phyloP scores from a whole-genome alignment of 1,284 basidiomycete species.

The Ustilago bromivora region DNA sequence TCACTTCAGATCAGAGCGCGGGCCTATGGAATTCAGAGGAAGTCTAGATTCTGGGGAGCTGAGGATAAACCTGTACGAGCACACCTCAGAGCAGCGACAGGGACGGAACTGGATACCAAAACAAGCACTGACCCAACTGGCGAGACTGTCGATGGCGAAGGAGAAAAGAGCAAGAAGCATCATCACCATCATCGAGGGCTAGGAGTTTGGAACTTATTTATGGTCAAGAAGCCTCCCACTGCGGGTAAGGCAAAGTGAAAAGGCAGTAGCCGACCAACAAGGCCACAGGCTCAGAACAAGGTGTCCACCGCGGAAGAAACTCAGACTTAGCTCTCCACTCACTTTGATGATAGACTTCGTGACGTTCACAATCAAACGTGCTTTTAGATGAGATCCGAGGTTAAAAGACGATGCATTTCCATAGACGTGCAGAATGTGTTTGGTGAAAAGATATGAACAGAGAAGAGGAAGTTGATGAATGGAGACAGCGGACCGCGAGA shows the following conservation, averaged over 20 bases:
- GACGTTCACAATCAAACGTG: not conserved
- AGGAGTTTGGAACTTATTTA: slow-evolving; percentile 39
- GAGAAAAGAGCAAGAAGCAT: not conserved
- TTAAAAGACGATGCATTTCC: not conserved
- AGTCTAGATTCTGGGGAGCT: slow-evolving; percentile 39
- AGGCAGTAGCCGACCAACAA: not conserved
- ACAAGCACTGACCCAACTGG: slow-evolving; percentile 25
- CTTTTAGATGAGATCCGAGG: not conserved
- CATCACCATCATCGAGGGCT: slow-evolving; percentile 35
- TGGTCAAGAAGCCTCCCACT: slow-evolving; percentile 29
- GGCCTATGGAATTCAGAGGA: slow-evolving; percentile 33
- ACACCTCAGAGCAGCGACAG: slow-evolving; percentile 14
- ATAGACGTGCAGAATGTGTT: not conserved
- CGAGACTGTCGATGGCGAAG: slow-evolving; percentile 4
- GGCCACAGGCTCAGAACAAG: not conserved
- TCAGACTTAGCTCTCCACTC: not conserved
- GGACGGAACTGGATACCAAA: slow-evolving; percentile 3
- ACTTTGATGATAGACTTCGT: not conserved
- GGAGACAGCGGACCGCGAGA: not conserved
- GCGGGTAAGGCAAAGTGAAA: slow-evolving; percentile 4
- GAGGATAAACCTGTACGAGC: slow-evolving; percentile 26
- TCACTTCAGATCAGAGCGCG: slow-evolving; percentile 40
- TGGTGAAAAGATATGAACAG: not conserved
- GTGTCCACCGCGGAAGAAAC: not conserved
- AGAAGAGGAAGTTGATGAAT: not conserved